A percentile compares a stretch with the other conserved stretches of the same genome.
Conservation (phyloP, 2,329 filamentous ascomycete species). For the Diaporthe helianthi region DNA sequence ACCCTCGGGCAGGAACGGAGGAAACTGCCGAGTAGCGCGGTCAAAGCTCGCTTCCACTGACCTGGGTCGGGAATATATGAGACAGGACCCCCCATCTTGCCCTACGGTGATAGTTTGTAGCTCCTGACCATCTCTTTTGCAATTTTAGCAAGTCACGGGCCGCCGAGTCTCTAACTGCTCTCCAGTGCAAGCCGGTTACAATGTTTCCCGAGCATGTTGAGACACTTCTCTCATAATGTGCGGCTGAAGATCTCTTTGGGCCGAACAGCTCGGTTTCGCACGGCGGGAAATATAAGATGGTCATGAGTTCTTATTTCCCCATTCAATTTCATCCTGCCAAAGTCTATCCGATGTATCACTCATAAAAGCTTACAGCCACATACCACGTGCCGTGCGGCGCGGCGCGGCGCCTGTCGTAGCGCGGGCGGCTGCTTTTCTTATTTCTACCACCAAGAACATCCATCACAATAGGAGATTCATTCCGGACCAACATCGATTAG, state of each 20-base stretch:
- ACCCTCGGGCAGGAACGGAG: slow-evolving; percentile 23
- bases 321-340: slow-evolving; percentile 25
- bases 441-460: background rate
- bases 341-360: slow-evolving; percentile 26
- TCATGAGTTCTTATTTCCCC: slow-evolving; percentile 11
- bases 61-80: slow-evolving; percentile 10
- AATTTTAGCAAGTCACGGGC: background rate
- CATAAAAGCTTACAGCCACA: slow-evolving; percentile 5
- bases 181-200: no score
- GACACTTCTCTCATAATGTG: background rate
- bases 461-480: background rate
- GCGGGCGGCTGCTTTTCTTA: background rate
- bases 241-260: background rate
- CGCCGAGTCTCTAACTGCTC: background rate
- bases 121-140: background rate
- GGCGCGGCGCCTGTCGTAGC: background rate
- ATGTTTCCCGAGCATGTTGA: background rate
- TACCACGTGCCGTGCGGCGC: background rate
- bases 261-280: no score
- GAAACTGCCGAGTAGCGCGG: slow-evolving; percentile 25
- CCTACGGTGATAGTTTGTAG: background rate
- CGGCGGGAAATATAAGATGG: background rate
- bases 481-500: slow-evolving; percentile 7
- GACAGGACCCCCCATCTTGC: background rate
- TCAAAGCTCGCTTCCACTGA: slow-evolving; percentile 10